Evolutionary conservation across 2,329 filamentous ascomycete genomes (phyloP).

Genomic region (Fusarium buxicola): DNA sequence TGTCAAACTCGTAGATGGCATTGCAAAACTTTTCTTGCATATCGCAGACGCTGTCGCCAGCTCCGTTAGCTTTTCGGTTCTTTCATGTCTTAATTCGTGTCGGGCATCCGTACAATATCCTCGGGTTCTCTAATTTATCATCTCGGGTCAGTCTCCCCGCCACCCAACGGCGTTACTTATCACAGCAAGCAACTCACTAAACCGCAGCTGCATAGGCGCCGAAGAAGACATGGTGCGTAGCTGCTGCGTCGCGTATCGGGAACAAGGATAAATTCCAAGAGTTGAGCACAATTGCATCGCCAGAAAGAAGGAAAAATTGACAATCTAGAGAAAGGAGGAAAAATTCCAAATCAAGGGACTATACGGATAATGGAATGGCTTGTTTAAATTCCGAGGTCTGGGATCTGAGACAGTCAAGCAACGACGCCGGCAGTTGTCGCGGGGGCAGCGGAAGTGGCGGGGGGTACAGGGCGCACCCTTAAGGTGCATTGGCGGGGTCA

Average conservation of each 20-base stretch:
- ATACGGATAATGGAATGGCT: background rate
- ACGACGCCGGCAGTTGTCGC: conserved; percentile 3
- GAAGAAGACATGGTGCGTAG: conserved; percentile 32
- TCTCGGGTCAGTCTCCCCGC: conserved; percentile 17
- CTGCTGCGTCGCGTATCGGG: conserved; percentile 10
- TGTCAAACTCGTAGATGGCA: conserved; percentile 86
- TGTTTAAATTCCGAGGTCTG: background rate
- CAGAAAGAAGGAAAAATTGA: background rate
- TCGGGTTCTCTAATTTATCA: conserved; percentile 58
- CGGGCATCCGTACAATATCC: conserved; percentile 63
- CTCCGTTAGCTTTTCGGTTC: background rate
- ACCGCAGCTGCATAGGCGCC: conserved; percentile 44
- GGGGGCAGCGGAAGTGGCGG: conserved; percentile 30
- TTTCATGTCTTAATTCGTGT: background rate
- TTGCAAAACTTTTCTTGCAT: conserved; percentile 92
- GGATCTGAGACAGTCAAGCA: conserved; percentile 32
- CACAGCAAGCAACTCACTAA: conserved; percentile 47
- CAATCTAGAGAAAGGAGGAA: background rate
- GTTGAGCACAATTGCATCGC: conserved; percentile 31
- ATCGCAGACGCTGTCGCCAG: conserved; percentile 80
- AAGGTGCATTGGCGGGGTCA: conserved; percentile 22
- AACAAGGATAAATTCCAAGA: background rate
- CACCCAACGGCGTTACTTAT: background rate
- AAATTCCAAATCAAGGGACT: conserved; percentile 1
- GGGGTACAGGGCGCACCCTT: conserved; percentile 9